Conservation (phyloP, 2,329 filamentous ascomycete genomes). For the Lasiodiplodia sp. region DNA sequence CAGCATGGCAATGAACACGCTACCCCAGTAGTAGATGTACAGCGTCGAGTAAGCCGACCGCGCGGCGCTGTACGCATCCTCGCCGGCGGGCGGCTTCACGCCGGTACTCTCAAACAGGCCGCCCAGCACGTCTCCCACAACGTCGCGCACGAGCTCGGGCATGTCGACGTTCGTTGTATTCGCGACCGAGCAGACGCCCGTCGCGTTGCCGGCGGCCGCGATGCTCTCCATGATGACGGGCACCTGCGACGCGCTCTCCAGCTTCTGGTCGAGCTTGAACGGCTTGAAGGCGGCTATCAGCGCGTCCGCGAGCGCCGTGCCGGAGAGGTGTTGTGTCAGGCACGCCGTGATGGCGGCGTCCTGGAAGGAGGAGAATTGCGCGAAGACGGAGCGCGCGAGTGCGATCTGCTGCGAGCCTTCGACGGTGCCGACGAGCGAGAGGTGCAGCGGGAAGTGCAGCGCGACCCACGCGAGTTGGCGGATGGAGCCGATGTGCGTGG, state of each 20-base stretch:
- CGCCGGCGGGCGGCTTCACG: neutral
- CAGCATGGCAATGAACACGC: constrained; percentile 47
- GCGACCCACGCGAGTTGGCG: constrained; percentile 44
- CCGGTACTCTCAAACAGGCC: constrained; percentile 1
- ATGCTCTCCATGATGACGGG: constrained; percentile 29
- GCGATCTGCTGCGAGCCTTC: constrained; percentile 39
- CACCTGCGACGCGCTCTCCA: constrained; percentile 20
- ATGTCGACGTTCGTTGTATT: constrained; percentile 13
- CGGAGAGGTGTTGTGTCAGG: constrained; percentile 29
- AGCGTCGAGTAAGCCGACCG: constrained; percentile 25
- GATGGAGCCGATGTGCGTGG: constrained; percentile 44
- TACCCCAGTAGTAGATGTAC: constrained; percentile 49
- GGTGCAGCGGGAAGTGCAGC: constrained; percentile 44
- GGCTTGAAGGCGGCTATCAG: constrained; percentile 29
- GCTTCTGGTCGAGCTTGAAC: constrained; percentile 33
- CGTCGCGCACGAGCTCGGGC: neutral
- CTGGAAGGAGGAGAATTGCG: constrained; percentile 3
- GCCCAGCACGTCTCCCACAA: neutral
- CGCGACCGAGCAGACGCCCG: constrained; percentile 29
- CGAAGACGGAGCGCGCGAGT: constrained; percentile 32
- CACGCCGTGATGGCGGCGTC: neutral
- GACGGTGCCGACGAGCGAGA: constrained; percentile 39
- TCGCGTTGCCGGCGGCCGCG: constrained; percentile 32
- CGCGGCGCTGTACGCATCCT: neutral
- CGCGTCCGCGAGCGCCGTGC: constrained; percentile 26